phyloP scores from a whole-genome alignment of 2,329 filamentous ascomycete species.

The Dactylella cylindrospora region DNA sequence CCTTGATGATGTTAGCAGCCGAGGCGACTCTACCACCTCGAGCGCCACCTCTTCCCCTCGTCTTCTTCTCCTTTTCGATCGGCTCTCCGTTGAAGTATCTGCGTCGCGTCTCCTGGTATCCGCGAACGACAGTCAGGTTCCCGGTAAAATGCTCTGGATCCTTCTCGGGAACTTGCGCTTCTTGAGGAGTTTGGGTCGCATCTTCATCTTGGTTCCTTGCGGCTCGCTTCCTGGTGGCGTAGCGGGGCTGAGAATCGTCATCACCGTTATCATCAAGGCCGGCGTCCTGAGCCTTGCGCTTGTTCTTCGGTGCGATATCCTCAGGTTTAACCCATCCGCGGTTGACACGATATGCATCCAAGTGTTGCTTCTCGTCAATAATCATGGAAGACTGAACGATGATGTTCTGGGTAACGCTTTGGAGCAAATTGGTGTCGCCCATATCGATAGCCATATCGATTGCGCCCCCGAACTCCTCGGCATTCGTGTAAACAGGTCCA shows the following conservation, averaged over 20 bases:
- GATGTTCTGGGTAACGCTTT: slow-evolving; percentile 14
- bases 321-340: slow-evolving; percentile 40
- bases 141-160: no score
- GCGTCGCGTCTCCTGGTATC: no score
- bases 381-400: slow-evolving; percentile 31
- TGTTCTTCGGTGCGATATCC: slow-evolving; percentile 9
- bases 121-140: no score
- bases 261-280: slow-evolving; percentile 32
- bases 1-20: no score
- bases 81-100: no score
- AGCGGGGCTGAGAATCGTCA: slow-evolving; percentile 25
- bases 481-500: slow-evolving; percentile 15
- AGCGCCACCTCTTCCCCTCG: no score
- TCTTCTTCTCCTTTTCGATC: no score
- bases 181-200: no score
- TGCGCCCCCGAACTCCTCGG: slow-evolving; percentile 14
- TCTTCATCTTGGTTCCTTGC: slow-evolving; percentile 36
- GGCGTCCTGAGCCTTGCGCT: slow-evolving; percentile 28
- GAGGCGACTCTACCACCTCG: no score
- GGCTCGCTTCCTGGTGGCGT: slow-evolving; percentile 24
- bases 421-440: slow-evolving; percentile 30
- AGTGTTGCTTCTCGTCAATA: slow-evolving; percentile 20
- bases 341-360: slow-evolving; percentile 33
- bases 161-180: no score
- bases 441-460: slow-evolving; percentile 34